phyloP scores from a whole-genome alignment of 768 basidiomycete species.

The Rhodosporidiobolus sp. region DNA sequence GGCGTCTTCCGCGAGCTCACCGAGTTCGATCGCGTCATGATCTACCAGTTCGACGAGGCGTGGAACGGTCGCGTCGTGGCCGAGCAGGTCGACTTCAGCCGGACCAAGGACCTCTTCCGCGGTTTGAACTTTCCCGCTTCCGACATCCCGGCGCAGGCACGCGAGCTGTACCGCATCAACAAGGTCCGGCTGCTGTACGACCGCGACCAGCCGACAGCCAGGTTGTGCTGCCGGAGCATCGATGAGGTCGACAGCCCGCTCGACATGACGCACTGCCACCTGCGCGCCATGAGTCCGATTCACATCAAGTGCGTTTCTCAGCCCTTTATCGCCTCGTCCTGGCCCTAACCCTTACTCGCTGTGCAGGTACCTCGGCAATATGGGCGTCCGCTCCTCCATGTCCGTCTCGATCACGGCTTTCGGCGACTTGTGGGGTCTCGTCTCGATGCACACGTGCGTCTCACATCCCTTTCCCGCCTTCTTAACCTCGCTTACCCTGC shows the following conservation, averaged over 20 bases:
- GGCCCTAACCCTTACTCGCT: background rate
- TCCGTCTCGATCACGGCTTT: slow-evolving; percentile 80
- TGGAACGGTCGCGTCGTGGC: slow-evolving; percentile 57
- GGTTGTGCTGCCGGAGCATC: slow-evolving; percentile 63
- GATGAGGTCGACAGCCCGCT: slow-evolving; percentile 67
- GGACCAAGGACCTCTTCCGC: slow-evolving; percentile 68
- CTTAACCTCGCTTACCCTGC: slow-evolving; percentile 42
- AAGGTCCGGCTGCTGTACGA: slow-evolving; percentile 76
- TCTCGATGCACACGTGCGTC: slow-evolving; percentile 23
- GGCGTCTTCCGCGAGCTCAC: slow-evolving; percentile 73
- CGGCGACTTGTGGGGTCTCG: slow-evolving; percentile 69
- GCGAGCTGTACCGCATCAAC: slow-evolving; percentile 68
- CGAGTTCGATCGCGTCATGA: slow-evolving; percentile 74
- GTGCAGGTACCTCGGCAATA: slow-evolving; percentile 64
- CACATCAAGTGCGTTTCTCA: slow-evolving; percentile 65
- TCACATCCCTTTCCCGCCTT: too few relatives aligned
- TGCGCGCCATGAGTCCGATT: slow-evolving; percentile 84
- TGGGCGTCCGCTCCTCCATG: slow-evolving; percentile 80
- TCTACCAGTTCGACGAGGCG: slow-evolving; percentile 55
- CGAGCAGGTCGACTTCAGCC: slow-evolving; percentile 73
- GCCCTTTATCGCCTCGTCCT: background rate
- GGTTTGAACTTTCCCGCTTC: slow-evolving; percentile 68
- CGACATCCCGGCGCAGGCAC: slow-evolving; percentile 57
- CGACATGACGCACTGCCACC: slow-evolving; percentile 78
- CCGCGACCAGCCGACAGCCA: slow-evolving; percentile 66